A percentile compares a stretch with the other conserved stretches of the same genome.
These are phyloP conservation scores for Entamoeba invadens DNA, from an alignment of 208 protist genomes.

Conservation along the genomic window DNA sequence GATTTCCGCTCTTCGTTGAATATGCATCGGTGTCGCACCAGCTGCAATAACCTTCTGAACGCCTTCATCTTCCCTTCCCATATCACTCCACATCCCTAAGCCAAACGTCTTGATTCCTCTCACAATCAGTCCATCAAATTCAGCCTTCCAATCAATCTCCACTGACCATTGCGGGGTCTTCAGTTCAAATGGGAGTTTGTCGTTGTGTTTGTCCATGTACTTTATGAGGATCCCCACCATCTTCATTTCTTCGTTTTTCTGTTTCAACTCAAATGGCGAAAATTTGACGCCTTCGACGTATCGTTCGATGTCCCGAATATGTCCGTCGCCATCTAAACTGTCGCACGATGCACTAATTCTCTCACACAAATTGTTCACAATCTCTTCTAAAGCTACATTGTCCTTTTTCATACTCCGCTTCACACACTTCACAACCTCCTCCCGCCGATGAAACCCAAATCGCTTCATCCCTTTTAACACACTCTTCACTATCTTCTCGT, in stretches of 20 bases:
- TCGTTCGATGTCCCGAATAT: not conserved
- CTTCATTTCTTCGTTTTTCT: not conserved
- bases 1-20: not conserved
- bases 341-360: not conserved
- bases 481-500: not conserved
- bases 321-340: not conserved
- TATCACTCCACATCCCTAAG: not conserved
- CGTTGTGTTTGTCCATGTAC: not conserved
- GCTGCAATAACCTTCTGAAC: not conserved
- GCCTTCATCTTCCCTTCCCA: not conserved
- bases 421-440: not conserved
- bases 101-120: not conserved
- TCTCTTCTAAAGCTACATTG: not conserved
- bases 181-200: not conserved
- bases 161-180: not conserved
- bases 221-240: not conserved
- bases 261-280: not conserved
- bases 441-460: not conserved
- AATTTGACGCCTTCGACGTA: not conserved
- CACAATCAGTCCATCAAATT: not conserved
- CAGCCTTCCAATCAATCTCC: not conserved
- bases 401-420: not conserved
- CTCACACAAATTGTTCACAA: not conserved
- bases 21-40: not conserved
- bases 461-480: not conserved